Conservation (phyloP, 2,329 filamentous ascomycete genomes). For the Lasiodiplodia citricola region DNA sequence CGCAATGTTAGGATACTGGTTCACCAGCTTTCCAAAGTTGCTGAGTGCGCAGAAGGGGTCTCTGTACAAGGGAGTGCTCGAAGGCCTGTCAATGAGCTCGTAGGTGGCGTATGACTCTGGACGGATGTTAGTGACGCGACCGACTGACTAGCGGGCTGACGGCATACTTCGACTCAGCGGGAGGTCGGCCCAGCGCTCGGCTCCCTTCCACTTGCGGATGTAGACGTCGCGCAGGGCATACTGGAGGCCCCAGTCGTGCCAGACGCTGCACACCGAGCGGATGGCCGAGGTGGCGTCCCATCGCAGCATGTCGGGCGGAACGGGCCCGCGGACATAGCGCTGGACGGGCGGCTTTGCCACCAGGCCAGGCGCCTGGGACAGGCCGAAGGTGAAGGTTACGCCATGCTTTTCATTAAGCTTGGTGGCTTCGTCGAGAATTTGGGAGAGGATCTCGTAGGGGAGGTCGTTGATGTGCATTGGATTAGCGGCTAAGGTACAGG, state of each 20-base stretch:
- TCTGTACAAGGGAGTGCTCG: slow-evolving; percentile 54
- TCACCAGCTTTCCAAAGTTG: slow-evolving; percentile 54
- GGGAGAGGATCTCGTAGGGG: slow-evolving; percentile 57
- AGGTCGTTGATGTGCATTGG: slow-evolving; percentile 56
- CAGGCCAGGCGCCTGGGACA: slow-evolving; percentile 55
- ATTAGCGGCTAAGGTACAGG: slow-evolving; percentile 19
- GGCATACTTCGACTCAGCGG: slow-evolving; percentile 44
- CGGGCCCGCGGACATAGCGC: slow-evolving; percentile 57
- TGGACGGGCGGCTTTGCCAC: slow-evolving; percentile 52
- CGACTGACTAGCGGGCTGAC: background rate
- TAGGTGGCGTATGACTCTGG: slow-evolving; percentile 52
- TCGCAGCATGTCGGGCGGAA: slow-evolving; percentile 56
- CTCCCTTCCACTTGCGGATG: slow-evolving; percentile 59
- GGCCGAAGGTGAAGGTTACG: slow-evolving; percentile 58
- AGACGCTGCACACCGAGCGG: slow-evolving; percentile 55
- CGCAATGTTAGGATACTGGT: slow-evolving; percentile 51
- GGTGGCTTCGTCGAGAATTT: slow-evolving; percentile 57
- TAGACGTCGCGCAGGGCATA: slow-evolving; percentile 59
- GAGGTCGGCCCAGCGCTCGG: slow-evolving; percentile 58
- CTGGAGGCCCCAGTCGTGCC: slow-evolving; percentile 60
- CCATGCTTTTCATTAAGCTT: slow-evolving; percentile 54
- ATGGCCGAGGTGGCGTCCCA: slow-evolving; percentile 58
- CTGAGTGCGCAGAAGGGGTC: slow-evolving; percentile 57
- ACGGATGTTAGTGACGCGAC: slow-evolving; percentile 6
- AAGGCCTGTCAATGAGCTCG: slow-evolving; percentile 54